Evolutionary conservation across 2,329 filamentous ascomycete species (phyloP), one percentile per base, ranked within the genome.

Genomic region (Penicillium janthinellum): DNA sequence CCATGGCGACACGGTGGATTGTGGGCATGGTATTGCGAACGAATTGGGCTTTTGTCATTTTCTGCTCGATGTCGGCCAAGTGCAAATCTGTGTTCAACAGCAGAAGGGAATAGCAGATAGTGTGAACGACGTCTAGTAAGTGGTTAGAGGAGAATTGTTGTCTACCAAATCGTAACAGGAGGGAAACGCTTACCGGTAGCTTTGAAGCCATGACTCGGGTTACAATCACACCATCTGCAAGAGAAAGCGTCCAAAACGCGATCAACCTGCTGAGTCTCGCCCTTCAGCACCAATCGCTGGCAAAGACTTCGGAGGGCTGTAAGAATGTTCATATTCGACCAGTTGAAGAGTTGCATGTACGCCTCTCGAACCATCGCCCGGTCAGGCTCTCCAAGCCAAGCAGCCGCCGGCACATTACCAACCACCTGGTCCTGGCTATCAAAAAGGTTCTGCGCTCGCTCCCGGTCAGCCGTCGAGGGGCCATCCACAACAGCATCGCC

Each of bases 11-110:
- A 51, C 92, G 88, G 59, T 86, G 87, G 63, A 99, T 90, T 0
- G 94, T 96, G 0, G 90, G 90, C 82, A 98, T 88, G 4, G 95
- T 97, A 73, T 99, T 99, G 77, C 96, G 96, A 72, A 99, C 86
- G 71, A 98, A 99, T 71, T 98, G 94, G 64, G 84, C 89, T 57
- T 90, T 87, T 1, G 94, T 98, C 95, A 99, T 99, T 80, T 96
- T 96, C 69, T 90, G 88, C 62, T 96, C 92, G 67, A 98, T 96
- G 72, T 98, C 93, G 59, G 94, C 95, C 71, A 98, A 77, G 71
- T 99, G 94, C 57, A 99, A 82, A 79, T 99, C 95, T 37, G 95
- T 99, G 71, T 99, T 99, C 64, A 99, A 84, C 11, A 99, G 83
- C 71, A 99, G 88, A 64, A 99, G 87, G 0, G 95, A 97, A 76